Base-by-base conservation (phyloP, 2,329 filamentous ascomycete genomes). In the Phaeosphaeriaceae sp. region DNA sequence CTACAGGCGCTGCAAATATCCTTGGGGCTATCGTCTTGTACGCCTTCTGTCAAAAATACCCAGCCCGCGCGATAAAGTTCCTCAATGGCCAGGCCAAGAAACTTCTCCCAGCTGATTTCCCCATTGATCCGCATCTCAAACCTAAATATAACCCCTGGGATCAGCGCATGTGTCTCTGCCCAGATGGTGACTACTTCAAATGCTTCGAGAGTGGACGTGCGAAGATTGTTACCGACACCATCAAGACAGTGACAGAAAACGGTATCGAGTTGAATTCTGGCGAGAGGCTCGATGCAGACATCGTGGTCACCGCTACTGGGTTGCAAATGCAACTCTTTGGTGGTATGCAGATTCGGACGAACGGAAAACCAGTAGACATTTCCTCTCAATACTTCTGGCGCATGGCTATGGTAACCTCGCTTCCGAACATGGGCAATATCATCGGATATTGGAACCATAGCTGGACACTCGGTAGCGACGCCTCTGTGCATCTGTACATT, bases 91-190 rank as follows among this genome's bases (percentile, higher is more conserved):
- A 66, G 26, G 80, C 83, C 23, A 71, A 74, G 37, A 60, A 66
- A n/a, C 73, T 78, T 33, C 77, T 90, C 0, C 86, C 87, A 1
- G 65, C 62, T 15, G 58, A 65, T 42, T 62, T 75, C 37, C 66
- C 68, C 6, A 59, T 73, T 45, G 75, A 78, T 42, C 76, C 76
- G 0, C 70, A 79, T 56, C 79, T 81, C 65, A 74, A 75, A 4
- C 78, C 78, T 0, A 63, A 56, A 11, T 81, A 81, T 66, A 75
- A 76, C 46, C 78, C 78, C 2, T 81, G 89, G 79, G 81, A 91
- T 46, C 90, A 95, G 69, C 83, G 91, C 0, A 75, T 94, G 6
- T 94, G 90, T 62, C 76, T 90, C 51, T 86, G 75, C n/a, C 81
- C 82, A 0, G 79, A 84, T 46, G 81, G 80, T 16, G 83, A 86